A percentile compares a stretch with the other conserved stretches of the same genome.
Conservation (phyloP, 2,329 filamentous ascomycete species). For the Fusarium euwallaceae region DNA sequence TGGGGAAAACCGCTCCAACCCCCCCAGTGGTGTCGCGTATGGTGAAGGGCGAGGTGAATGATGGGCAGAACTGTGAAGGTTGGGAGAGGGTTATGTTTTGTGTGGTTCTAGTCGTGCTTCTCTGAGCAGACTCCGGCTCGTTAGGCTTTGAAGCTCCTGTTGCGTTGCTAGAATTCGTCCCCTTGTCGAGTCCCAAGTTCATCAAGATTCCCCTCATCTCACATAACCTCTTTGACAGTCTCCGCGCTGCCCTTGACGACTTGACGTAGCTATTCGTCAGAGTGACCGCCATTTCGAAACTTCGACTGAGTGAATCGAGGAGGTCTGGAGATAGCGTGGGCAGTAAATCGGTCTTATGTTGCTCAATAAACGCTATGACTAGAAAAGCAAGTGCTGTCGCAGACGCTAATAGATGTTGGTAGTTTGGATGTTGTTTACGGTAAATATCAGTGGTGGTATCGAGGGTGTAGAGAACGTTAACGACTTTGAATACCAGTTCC, state of each 20-base stretch:
- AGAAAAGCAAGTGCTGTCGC: constrained; percentile 28
- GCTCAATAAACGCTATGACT: constrained; percentile 30
- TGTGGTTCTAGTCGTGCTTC: neutral
- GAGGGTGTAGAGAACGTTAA: constrained; percentile 18
- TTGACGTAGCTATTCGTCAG: constrained; percentile 25
- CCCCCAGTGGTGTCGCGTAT: neutral
- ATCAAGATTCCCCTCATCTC: constrained; percentile 27
- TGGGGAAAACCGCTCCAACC: neutral
- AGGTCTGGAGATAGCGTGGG: constrained; percentile 20
- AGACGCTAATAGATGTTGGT: constrained; percentile 26
- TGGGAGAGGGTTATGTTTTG: neutral
- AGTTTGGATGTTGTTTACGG: constrained; percentile 25
- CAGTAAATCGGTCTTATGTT: constrained; percentile 19
- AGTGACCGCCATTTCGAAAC: constrained; percentile 28
- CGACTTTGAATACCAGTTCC: constrained; percentile 28
- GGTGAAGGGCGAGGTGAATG: neutral
- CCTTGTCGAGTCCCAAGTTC: constrained; percentile 14
- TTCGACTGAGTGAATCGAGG: constrained; percentile 21
- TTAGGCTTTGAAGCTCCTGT: neutral
- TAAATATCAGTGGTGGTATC: constrained; percentile 27
- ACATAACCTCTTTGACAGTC: constrained; percentile 16
- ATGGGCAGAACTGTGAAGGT: neutral
- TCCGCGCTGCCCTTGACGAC: constrained; percentile 14
- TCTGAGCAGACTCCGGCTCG: neutral
- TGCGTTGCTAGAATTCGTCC: constrained; percentile 4